phyloP scores from a whole-genome alignment of 148 eudicot genomes.

The Amaranthus cruentus region DNA sequence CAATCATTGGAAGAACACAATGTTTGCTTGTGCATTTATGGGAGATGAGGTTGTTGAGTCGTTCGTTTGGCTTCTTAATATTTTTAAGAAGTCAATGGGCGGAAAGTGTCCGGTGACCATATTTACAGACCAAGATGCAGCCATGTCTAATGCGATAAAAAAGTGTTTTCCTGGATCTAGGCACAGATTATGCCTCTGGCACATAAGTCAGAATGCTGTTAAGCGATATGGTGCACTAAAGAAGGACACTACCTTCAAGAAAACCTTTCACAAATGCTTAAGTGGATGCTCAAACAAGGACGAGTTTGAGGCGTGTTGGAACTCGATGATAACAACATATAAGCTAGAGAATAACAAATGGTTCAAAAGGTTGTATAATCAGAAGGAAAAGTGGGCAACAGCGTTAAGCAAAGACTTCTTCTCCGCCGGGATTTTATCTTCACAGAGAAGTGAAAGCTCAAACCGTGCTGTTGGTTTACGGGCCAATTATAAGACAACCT shows the following conservation, averaged over 20 bases:
- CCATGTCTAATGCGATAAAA: background rate
- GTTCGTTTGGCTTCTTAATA: background rate
- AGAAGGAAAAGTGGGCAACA: background rate
- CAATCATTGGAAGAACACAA: background rate
- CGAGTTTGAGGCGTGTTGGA: background rate
- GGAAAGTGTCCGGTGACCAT: background rate
- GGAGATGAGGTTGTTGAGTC: background rate
- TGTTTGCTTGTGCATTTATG: constrained; percentile 1
- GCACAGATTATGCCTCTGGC: background rate
- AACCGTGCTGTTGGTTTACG: background rate
- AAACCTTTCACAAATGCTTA: background rate
- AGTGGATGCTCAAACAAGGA: background rate
- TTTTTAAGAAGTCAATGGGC: background rate
- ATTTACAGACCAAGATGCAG: constrained; percentile 1
- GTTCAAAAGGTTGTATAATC: background rate
- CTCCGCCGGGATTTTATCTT: background rate
- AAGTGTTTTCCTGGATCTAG: background rate
- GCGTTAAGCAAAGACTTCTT: background rate
- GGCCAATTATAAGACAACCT: background rate
- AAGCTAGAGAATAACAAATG: background rate
- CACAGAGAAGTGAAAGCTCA: background rate
- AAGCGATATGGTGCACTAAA: background rate
- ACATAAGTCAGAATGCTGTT: background rate
- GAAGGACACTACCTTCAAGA: background rate
- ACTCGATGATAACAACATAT: background rate